Conservation (phyloP, 352 stramenopile genomes). For the Peronospora belbahrii region DNA sequence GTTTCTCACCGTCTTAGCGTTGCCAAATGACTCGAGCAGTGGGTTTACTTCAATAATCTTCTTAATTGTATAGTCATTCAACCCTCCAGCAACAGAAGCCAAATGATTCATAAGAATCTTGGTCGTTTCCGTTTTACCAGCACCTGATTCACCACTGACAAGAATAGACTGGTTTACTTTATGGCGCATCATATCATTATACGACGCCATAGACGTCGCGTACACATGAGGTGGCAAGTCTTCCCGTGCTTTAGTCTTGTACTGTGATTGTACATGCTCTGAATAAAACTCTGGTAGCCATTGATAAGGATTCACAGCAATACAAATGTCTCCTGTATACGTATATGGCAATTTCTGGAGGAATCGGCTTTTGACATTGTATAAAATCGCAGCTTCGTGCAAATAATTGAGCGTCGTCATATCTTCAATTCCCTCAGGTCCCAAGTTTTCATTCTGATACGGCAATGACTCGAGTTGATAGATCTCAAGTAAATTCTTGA, state of each 20-base stretch:
- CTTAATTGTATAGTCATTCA: slow-evolving; percentile 72
- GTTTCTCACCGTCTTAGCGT: slow-evolving; percentile 94
- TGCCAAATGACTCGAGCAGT: slow-evolving; percentile 80
- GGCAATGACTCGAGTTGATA: slow-evolving; percentile 65
- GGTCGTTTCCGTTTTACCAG: slow-evolving; percentile 85
- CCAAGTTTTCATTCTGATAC: slow-evolving; percentile 72
- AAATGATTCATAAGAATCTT: slow-evolving; percentile 89
- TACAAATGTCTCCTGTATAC: slow-evolving; percentile 94
- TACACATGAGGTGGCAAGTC: slow-evolving; percentile 66
- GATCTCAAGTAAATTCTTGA: slow-evolving; percentile 49
- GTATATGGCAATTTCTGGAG: slow-evolving; percentile 90
- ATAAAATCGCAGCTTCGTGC: slow-evolving; percentile 87
- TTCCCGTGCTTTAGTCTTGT: slow-evolving; percentile 52
- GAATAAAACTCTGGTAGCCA: slow-evolving; percentile 84
- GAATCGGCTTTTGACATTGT: slow-evolving; percentile 87
- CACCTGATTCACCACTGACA: slow-evolving; percentile 79
- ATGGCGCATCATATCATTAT: slow-evolving; percentile 56
- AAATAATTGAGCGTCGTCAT: slow-evolving; percentile 87
- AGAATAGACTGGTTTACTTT: slow-evolving; percentile 78
- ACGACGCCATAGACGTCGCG: slow-evolving; percentile 59
- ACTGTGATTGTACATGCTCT: slow-evolving; percentile 56
- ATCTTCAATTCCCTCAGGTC: slow-evolving; percentile 59
- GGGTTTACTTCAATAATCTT: slow-evolving; percentile 81
- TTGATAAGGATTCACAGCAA: slow-evolving; percentile 95
- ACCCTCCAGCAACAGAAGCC: slow-evolving; percentile 50